Conservation (phyloP, 2,329 filamentous ascomycete genomes). For the Rhynchosporium graminicola region DNA sequence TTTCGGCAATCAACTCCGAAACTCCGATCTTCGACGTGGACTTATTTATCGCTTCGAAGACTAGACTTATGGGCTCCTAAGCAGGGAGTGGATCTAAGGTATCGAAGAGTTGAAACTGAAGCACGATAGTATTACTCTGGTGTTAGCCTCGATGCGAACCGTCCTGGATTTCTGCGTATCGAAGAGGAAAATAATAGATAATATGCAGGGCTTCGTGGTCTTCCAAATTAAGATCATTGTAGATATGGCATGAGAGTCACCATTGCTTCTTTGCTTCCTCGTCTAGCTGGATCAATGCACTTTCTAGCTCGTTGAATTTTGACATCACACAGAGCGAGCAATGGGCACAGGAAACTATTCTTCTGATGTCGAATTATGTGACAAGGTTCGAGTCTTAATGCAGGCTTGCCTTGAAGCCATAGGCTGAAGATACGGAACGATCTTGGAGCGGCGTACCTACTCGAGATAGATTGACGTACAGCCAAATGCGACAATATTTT, state of each 20-base stretch:
- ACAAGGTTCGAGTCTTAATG: not conserved
- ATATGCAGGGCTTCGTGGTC: constrained; percentile 2
- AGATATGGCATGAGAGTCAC: constrained; percentile 1
- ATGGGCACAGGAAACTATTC: not conserved
- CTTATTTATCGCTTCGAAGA: constrained; percentile 2
- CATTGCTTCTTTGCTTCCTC: constrained; percentile 3
- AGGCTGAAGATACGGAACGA: not conserved
- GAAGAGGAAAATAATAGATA: not conserved
- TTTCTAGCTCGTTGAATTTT: constrained; percentile 2
- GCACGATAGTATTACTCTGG: not conserved
- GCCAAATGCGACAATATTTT: no score
- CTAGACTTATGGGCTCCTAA: not conserved
- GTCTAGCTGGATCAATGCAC: not conserved
- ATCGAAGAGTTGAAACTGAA: not conserved
- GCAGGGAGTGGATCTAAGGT: not conserved
- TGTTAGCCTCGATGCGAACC: constrained; percentile 3
- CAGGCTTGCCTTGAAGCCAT: not conserved
- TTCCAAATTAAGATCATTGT: constrained; percentile 1
- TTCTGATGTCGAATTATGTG: not conserved
- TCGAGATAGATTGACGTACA: no score
- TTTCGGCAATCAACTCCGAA: not conserved
- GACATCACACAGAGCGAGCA: not conserved
- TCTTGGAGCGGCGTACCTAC: not conserved
- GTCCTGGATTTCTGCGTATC: not conserved
- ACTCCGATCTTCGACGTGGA: not conserved